A percentile compares a stretch with the other conserved stretches of the same genome.
Evolutionary conservation across 257 asterid species (phyloP).

Genomic region (Nicotiana attenuata): DNA sequence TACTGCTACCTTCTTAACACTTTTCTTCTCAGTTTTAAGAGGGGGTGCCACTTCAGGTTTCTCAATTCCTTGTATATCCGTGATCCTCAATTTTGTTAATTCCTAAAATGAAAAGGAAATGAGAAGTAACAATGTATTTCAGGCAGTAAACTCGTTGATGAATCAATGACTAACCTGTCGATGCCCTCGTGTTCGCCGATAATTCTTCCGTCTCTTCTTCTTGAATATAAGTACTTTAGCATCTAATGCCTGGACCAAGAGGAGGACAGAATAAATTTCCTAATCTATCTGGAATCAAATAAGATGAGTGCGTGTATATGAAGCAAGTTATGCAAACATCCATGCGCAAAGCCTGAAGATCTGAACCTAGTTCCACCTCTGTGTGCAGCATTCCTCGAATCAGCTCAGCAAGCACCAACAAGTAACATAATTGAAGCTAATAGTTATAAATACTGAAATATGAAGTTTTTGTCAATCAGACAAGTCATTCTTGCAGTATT

Average conservation of each 20-base stretch:
- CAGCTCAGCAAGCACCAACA: not conserved
- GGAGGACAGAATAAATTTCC: not conserved
- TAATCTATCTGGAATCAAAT: not conserved
- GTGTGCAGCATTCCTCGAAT: not conserved
- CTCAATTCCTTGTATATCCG: slow-evolving; percentile 70
- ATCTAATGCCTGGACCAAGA: slow-evolving; percentile 66
- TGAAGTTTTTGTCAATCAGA: not conserved
- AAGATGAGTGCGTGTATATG: too few species aligned
- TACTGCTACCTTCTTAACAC: slow-evolving; percentile 37
- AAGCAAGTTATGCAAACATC: not conserved
- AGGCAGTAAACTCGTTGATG: not conserved
- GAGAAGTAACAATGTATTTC: too few species aligned
- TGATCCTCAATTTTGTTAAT: slow-evolving; percentile 82
- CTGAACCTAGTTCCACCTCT: not conserved
- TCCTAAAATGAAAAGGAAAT: slow-evolving; percentile 39
- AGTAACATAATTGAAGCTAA: too few species aligned
- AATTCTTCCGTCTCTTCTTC: slow-evolving; percentile 96
- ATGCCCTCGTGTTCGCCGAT: slow-evolving; percentile 85
- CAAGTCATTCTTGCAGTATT: not conserved
- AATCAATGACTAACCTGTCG: slow-evolving; percentile 59
- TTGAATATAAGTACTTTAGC: slow-evolving; percentile 93
- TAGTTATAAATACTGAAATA: not conserved
- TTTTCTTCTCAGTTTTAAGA: slow-evolving; percentile 40
- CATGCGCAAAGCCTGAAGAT: not conserved
- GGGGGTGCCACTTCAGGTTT: slow-evolving; percentile 44